Base-by-base conservation (phyloP, 495 filamentous ascomycete species). In the Cercophora samala region DNA sequence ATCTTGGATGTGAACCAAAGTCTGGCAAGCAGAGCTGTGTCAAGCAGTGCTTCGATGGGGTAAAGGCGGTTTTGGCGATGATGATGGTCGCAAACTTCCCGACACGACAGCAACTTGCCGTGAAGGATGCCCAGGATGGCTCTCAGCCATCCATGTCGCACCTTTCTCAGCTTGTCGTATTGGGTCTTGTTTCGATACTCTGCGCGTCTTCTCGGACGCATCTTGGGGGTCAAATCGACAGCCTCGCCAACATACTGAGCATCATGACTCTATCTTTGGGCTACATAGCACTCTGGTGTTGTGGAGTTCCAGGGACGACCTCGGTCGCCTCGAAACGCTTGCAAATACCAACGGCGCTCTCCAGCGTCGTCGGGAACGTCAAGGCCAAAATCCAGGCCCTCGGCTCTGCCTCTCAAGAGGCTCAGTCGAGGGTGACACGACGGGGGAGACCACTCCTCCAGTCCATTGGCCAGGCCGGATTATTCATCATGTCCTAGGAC, bases 131-230 rank as follows among this genome's bases (percentile, higher is more conserved):
- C 46, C 68, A 63, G 46, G 26, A 63, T 54, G 26, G 19, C 22
- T 5, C 4, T 5, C 21, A 24, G 13, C 29, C 56, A 18, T 60
- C 55, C 26, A 19, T 62, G 19, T 52, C 58, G 55, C 62, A 64
- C 19, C 18, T 68, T 67, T 69, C 66, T 66, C 69, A 66, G 63
- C 68, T 77, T 71, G 72, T 68, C 70, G 74, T 68, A 56, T 46
- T 72, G 58, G 69, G 74, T 72, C 74, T 77, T 75, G 74, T 77
- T 68, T 75, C 75, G 53, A 25, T 72, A 64, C 54, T 68, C 71
- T 77, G 66, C 64, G 72, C 59, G 51, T 66, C 63, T 22, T 42
- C 70, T 68, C 66, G 63, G 37, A 60, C 69, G 19, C 68, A 52
- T 54, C 26, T 64, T 66, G 69, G 55, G 52, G 21, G 24, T 55